These are phyloP conservation scores for Boletus rubroflammeus DNA, from an alignment of 768 basidiomycete species.

Conservation along the genomic window DNA sequence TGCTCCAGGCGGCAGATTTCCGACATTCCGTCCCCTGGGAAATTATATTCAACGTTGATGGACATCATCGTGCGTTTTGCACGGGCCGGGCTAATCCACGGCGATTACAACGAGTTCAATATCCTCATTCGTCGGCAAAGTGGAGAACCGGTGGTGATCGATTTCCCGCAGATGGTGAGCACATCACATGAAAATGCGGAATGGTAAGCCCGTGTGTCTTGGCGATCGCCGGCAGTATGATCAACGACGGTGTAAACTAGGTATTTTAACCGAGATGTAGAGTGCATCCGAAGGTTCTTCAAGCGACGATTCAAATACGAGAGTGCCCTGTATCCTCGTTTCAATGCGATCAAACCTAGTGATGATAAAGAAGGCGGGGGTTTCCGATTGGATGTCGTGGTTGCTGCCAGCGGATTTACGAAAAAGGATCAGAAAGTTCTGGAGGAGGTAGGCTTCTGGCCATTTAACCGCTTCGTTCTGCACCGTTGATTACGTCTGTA, in stretches of 20 bases:
- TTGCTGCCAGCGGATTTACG: conserved; percentile 92
- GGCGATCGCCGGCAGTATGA: conserved; percentile 10
- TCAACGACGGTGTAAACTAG: conserved; percentile 38
- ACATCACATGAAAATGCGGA: conserved; percentile 96
- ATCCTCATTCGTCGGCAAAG: conserved; percentile 82
- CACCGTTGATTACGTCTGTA: conserved; percentile 32
- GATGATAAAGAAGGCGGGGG: conserved; percentile 40
- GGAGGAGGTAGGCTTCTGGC: conserved; percentile 64
- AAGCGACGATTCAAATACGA: conserved; percentile 89
- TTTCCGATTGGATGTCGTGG: conserved; percentile 84
- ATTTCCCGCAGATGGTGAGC: conserved; percentile 99
- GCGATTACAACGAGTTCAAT: conserved; percentile 99
- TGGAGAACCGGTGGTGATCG: conserved; percentile 85
- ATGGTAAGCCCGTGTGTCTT: conserved; percentile 52
- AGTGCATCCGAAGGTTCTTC: conserved; percentile 94
- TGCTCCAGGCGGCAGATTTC: conserved; percentile 75
- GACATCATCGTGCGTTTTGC: conserved; percentile 95
- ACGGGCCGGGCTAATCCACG: conserved; percentile 92
- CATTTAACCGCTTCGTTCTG: conserved; percentile 18
- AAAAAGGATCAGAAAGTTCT: conserved; percentile 76
- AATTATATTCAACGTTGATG: conserved; percentile 90
- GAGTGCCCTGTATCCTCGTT: conserved; percentile 82
- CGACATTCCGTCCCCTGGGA: conserved; percentile 79
- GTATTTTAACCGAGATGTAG: conserved; percentile 99
- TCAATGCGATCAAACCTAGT: conserved; percentile 44